Base-by-base conservation (phyloP, 2,329 filamentous ascomycete genomes). In the Bipolaris cookei region DNA sequence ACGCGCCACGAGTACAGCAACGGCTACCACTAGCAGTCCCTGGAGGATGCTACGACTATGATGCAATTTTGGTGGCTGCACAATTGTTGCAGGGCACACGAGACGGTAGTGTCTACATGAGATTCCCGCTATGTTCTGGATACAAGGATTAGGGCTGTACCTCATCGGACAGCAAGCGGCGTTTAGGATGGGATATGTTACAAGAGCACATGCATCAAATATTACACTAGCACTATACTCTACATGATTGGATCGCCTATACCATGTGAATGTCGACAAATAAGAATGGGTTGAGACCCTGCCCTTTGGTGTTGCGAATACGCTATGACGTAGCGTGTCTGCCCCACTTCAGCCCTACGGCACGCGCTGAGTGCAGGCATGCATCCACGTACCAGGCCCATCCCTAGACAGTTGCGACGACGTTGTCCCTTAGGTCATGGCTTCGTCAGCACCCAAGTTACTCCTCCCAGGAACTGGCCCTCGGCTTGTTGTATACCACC, bases 401-500 rank as follows among this genome's bases (percentile, higher is more conserved):
- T 35, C 16, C 23, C 39, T 13, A 39, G 32, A 48, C 55, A 30
- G 48, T 25, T n/a, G 32, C 50, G 23, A 35, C 47, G 25, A 28
- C 25, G 8, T 28, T 28, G 25, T 28, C 25, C 25, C 25, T 28
- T 28, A 45, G 44, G 13, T 45, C 57, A 76, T 76, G 75, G 67
- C 70, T 56, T 68, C 72, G 20, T 44, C 55, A 28, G 25, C 66
- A 21, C 61, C 68, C 6, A 70, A 69, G 53, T 66, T 78, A 1
- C 72, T 80, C 13, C 71, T 76, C 8, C 64, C 72, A 10, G 57
- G 64, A 14, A 60, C 74, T 52, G 77, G 76, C 8, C 78, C 74
- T 0, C 74, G 80, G 16, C 74, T 86, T 11, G 76, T 86, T 23
- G 76, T 85, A 56, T 90, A 90, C 68, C 85, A 87, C 62, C 88